Base-by-base conservation (phyloP, 441 rosid genomes). In the Macaranga tanarius region DNA sequence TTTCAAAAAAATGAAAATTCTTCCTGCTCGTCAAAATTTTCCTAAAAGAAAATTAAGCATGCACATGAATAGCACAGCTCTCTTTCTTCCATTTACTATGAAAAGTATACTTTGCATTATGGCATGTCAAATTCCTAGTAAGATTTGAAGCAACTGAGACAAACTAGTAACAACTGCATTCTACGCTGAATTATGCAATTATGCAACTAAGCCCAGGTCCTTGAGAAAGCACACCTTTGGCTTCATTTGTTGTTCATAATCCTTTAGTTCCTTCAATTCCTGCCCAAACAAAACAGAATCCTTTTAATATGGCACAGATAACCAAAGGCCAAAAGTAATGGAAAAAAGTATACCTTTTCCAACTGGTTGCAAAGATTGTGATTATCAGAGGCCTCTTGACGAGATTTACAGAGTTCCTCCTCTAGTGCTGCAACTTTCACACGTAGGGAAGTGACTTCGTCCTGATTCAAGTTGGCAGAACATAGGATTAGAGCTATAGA, bases 251-350 rank as follows among this genome's bases (percentile, higher is more conserved):
- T 87, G 95, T 63, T 93, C 97, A 79, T 73, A 69, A 79, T 90
- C 94, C 86, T 92, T 93, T 65, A 90, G 75, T 52, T 89, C 97
- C 82, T 90, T 95, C 78, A 95, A 57, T 81, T 95, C 99, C 99
- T 95, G 85, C 70, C 67, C 59, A 79, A 38, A 81, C 26, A 77
- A 80, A 51, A 79, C 3, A 44, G 47, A 74, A 50, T 51, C 25
- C 45, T 58, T 68, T 57, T 64, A 64, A 15, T 62, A 50, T 26
- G 12, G 40, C 67, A 61, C 47, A 69, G 40, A 73, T 58, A 72
- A 51, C 44, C 48, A 69, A 44, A 71, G 75, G 47, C 57, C 59
- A 67, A 9, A 63, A 73, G 28, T 23, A 69, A 67, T 38, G 51
- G 59, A 55, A 80, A 40, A 61, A 72, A 67, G 11, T 68, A 72